phyloP scores from a whole-genome alignment of 768 basidiomycete genomes.

The Tulasnella sp. region DNA sequence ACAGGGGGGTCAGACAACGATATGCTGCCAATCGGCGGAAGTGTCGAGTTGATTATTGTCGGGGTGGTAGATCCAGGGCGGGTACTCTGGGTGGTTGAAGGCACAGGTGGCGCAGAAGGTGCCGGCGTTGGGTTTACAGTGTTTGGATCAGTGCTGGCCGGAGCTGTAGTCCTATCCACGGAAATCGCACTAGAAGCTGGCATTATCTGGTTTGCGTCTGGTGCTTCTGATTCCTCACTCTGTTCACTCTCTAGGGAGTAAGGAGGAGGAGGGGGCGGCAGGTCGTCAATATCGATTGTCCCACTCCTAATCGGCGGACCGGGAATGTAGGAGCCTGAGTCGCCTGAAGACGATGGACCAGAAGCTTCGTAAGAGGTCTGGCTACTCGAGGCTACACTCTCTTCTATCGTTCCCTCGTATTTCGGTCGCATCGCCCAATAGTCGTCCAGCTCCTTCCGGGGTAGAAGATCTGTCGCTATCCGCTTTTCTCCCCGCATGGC shows the following conservation, averaged over 20 bases:
- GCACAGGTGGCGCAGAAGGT: conserved; percentile 54
- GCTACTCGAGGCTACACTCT: background rate
- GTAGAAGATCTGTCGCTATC: conserved; percentile 47
- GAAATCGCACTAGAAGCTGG: background rate
- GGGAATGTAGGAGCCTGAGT: background rate
- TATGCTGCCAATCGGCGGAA: too few relatives aligned
- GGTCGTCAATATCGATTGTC: conserved; percentile 8
- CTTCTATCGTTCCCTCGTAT: conserved; percentile 6
- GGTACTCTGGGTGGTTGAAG: background rate
- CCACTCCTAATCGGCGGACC: conserved; percentile 1
- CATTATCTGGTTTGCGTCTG: background rate
- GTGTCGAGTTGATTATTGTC: background rate
- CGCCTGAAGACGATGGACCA: background rate
- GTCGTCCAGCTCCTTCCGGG: conserved; percentile 59
- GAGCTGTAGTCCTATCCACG: background rate
- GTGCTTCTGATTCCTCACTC: background rate
- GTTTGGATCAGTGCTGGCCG: background rate
- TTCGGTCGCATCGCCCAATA: conserved; percentile 58
- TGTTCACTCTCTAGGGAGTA: conserved; percentile 1
- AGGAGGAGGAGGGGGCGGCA: conserved; percentile 8
- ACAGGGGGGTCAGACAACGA: too few relatives aligned
- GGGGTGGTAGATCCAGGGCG: background rate
- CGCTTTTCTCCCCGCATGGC: conserved; percentile 52
- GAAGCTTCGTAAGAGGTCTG: background rate
- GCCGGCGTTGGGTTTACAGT: conserved; percentile 35